Evolutionary conservation across 2,329 filamentous ascomycete species (phyloP), one percentile per base, ranked within the genome.

Genomic region (Penicillium occitanis): DNA sequence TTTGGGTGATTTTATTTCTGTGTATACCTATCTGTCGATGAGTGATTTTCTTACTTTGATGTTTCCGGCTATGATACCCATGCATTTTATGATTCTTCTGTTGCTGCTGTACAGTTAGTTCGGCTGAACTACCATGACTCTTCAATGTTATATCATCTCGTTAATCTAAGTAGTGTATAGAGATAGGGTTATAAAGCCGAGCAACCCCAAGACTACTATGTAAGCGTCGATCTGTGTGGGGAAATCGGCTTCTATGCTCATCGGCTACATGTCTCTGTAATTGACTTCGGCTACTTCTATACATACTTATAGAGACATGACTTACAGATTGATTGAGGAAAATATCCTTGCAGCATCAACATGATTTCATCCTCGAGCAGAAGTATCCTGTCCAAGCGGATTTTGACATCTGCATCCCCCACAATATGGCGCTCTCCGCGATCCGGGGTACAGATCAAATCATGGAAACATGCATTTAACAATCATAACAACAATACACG

Each of bases 1-100:
- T 72, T 77, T 59, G 72, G 74, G 22, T 25, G 22, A 25, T 25
- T 25, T 25, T 25, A 25, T 25, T 25, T 25, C 3, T 25, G 22
- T 25, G 22, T 25, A 25, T 25, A 25, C 22, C 22, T 25, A 25
- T 25, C 2, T 25, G 22, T 25, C 22, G 22, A 25, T 51, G 46
- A 11, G 14, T 13, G 13, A n/a, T 30, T 25, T n/a, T 22, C 11
- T 22, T 46, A 19, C 17, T 5, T n/a, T 22, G 42, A 25, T 13
- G 14, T 28, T 22, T 50, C 2, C 46, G 46, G 46, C 14, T 48
- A 19, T 55, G 51, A 35, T 35, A 55, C 28, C 51, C 51, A 55
- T 55, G 19, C 8, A 11, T 33, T 19, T 28, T 28, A 25, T 25
- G 33, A 35, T 28, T 5, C 1, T n/a, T 50, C 44, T 48, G n/a